Percentiles rank a stretch among this genome's conserved stretches.
These are phyloP conservation scores for Zymoseptoria ardabiliae DNA, from an alignment of 2,329 filamentous ascomycete genomes.

Conservation along the genomic window DNA sequence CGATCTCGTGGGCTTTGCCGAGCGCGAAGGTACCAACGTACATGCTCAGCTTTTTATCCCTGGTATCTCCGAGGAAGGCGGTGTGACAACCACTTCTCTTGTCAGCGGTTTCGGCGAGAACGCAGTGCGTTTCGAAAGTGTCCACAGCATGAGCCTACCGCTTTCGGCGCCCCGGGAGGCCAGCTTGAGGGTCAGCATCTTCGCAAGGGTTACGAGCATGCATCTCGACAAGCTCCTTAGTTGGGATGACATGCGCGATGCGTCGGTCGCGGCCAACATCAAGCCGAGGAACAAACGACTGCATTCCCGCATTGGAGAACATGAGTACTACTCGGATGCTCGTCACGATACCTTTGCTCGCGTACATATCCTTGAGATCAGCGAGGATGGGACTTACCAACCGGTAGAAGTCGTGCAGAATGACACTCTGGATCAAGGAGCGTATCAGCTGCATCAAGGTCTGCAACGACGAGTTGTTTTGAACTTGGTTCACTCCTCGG, in stretches of 20 bases:
- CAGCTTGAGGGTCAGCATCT: slow-evolving; percentile 78
- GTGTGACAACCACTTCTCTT: slow-evolving; percentile 91
- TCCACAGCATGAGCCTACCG: slow-evolving; percentile 94
- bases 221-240: slow-evolving; percentile 95
- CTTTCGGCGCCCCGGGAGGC: slow-evolving; percentile 68
- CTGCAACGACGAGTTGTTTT: slow-evolving; percentile 82
- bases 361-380: slow-evolving; percentile 82
- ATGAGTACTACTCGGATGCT: slow-evolving; percentile 88
- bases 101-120: slow-evolving; percentile 90
- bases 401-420: slow-evolving; percentile 89
- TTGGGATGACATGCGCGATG: slow-evolving; percentile 97
- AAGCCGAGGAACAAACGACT: slow-evolving; percentile 40
- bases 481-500: slow-evolving; percentile 84
- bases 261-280: slow-evolving; percentile 48
- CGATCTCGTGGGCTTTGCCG: slow-evolving; percentile 86
- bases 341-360: slow-evolving; percentile 86
- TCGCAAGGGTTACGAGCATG: slow-evolving; percentile 83
- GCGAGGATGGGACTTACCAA: slow-evolving; percentile 82
- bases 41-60: slow-evolving; percentile 96
- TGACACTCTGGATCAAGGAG: slow-evolving; percentile 74
- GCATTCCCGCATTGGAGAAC: slow-evolving; percentile 70
- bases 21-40: slow-evolving; percentile 89
- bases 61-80: slow-evolving; percentile 76
- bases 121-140: slow-evolving; percentile 88
- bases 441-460: slow-evolving; percentile 92